These are phyloP conservation scores for Phycomyces blakesleeanus DNA, from an alignment of 192 early-diverging fungal genomes.

Conservation along the genomic window DNA sequence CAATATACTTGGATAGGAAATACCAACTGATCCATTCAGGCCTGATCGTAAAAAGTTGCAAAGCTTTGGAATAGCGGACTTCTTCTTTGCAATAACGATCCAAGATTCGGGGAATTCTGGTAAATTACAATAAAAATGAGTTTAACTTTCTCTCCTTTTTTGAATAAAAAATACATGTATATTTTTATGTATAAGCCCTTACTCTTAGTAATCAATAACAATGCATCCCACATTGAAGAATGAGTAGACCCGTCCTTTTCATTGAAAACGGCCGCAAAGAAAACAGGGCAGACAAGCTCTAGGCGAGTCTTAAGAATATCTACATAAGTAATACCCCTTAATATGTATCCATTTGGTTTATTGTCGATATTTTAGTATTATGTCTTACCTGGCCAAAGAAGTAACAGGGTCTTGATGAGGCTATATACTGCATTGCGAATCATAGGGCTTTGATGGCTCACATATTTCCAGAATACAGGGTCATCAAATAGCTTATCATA, in stretches of 20 bases:
- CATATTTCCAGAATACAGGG: conserved; percentile 52
- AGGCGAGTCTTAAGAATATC: conserved; percentile 42
- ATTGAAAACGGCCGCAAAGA: conserved; percentile 63
- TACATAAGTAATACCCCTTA: conserved; percentile 25
- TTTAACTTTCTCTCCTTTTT: not conserved
- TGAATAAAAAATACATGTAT: not conserved
- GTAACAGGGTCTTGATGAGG: conserved; percentile 49
- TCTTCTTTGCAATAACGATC: conserved; percentile 52
- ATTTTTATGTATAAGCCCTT: not conserved
- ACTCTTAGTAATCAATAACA: conserved; percentile 72
- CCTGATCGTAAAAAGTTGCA: conserved; percentile 65
- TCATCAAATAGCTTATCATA: conserved; percentile 52
- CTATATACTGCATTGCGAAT: conserved; percentile 60
- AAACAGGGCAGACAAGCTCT: conserved; percentile 46
- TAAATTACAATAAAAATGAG: no score
- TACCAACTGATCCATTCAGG: conserved; percentile 57
- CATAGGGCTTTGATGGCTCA: conserved; percentile 38
- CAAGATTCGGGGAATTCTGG: conserved; percentile 59
- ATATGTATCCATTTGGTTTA: conserved; percentile 15
- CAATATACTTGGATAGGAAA: conserved; percentile 76
- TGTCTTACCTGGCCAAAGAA: conserved; percentile 41
- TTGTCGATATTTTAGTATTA: conserved; percentile 11
- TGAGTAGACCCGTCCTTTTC: conserved; percentile 74
- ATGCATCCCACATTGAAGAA: conserved; percentile 83
- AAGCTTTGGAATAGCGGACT: conserved; percentile 57